A percentile compares a stretch with the other conserved stretches of the same genome.
phyloP scores from a whole-genome alignment of 2,329 filamentous ascomycete genomes.

The Intubia oerlemansii region DNA sequence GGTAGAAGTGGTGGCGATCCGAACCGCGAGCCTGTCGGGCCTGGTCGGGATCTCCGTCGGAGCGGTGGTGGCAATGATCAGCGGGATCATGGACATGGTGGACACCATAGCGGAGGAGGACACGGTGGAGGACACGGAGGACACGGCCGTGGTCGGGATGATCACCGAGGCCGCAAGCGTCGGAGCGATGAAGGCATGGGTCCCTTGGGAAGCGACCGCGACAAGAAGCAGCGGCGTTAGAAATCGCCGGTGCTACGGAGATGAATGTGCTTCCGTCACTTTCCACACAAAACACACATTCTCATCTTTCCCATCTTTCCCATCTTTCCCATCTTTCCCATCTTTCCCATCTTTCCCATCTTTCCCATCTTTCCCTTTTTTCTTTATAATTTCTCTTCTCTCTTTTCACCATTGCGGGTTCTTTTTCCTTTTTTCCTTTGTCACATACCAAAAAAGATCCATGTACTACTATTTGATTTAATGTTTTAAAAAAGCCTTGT shows the following conservation, averaged over 20 bases:
- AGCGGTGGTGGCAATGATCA: constrained; percentile 12
- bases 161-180: constrained; percentile 20
- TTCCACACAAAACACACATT: no score
- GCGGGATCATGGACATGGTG: background rate
- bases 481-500: no score
- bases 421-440: background rate
- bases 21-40: constrained; percentile 11
- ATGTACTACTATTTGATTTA: no score
- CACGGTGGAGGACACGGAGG: constrained; percentile 14
- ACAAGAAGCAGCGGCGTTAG: constrained; percentile 32
- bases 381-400: background rate
- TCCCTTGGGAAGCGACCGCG: constrained; percentile 23
- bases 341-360: background rate
- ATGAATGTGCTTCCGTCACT: no score
- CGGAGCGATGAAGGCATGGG: constrained; percentile 30
- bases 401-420: background rate
- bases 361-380: background rate
- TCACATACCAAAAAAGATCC: no score
- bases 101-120: constrained; percentile 9
- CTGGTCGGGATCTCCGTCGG: constrained; percentile 12
- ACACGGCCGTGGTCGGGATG: constrained; percentile 13
- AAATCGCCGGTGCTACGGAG: no score
- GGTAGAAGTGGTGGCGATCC: constrained; percentile 4
- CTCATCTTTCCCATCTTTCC: background rate
- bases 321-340: no score